Evolutionary conservation across 2,329 filamentous ascomycete species (phyloP).

Genomic region (Clarireedia homoeocarpa): DNA sequence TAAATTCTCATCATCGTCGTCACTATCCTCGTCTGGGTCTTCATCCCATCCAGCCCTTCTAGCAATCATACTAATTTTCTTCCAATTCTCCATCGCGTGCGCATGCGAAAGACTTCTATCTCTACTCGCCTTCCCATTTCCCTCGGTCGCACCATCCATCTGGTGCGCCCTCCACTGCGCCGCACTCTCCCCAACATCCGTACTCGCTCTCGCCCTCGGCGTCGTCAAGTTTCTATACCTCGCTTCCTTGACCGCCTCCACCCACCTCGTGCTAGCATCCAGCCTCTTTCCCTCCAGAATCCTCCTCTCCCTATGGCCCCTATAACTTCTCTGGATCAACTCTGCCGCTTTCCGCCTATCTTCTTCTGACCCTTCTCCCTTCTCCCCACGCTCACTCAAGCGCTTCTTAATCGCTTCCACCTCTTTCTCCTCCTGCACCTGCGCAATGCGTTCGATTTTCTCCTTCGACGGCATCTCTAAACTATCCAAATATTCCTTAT

Average conservation of each 20-base stretch:
- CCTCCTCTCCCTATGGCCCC: slow-evolving; percentile 66
- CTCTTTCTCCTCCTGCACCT: slow-evolving; percentile 37
- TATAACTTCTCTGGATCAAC: slow-evolving; percentile 63
- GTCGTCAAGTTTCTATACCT: slow-evolving; percentile 44
- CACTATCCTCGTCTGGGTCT: slow-evolving; percentile 22
- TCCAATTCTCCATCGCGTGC: slow-evolving; percentile 63
- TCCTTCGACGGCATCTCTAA: slow-evolving; percentile 23
- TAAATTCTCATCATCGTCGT: slow-evolving; percentile 12
- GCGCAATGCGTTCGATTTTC: slow-evolving; percentile 41
- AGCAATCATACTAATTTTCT: slow-evolving; percentile 62
- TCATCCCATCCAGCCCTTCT: slow-evolving; percentile 65
- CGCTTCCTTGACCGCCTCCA: slow-evolving; percentile 46
- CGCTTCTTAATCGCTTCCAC: slow-evolving; percentile 20
- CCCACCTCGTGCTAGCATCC: slow-evolving; percentile 26
- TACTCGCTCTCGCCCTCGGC: slow-evolving; percentile 31
- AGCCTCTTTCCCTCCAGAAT: slow-evolving; percentile 63
- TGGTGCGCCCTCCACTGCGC: slow-evolving; percentile 16
- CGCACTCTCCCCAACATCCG: slow-evolving; percentile 10
- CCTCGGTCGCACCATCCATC: slow-evolving; percentile 5
- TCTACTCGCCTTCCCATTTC: slow-evolving; percentile 12
- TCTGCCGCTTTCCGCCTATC: slow-evolving; percentile 43
- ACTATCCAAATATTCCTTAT: slow-evolving; percentile 28
- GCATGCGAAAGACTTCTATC: slow-evolving; percentile 2
- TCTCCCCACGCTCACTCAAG: slow-evolving; percentile 23
- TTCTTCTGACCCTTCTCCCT: slow-evolving; percentile 31